phyloP scores from a whole-genome alignment of 768 basidiomycete genomes.

The Xerocomellus dryophilus region DNA sequence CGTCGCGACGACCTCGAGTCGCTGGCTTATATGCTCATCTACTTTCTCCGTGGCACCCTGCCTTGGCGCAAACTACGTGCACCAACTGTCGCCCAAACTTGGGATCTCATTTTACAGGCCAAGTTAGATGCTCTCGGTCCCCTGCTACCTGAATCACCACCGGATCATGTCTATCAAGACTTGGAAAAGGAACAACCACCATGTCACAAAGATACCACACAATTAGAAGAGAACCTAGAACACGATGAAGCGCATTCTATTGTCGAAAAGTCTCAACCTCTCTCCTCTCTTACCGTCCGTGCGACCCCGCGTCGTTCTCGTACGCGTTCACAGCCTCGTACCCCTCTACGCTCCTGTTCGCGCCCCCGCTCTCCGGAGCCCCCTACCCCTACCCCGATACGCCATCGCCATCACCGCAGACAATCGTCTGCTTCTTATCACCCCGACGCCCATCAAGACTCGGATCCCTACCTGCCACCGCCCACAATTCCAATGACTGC shows the following conservation, averaged over 20 bases:
- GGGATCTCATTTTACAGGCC: constrained; percentile 73
- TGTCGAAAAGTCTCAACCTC: constrained; percentile 17
- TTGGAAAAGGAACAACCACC: constrained; percentile 3
- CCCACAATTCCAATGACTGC: constrained; percentile 58
- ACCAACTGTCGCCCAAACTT: constrained; percentile 61
- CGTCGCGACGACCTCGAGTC: constrained; percentile 79
- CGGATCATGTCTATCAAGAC: constrained; percentile 12
- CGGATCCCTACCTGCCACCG: constrained; percentile 7
- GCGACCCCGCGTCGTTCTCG: constrained; percentile 13
- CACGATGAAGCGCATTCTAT: constrained; percentile 10
- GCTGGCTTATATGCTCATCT: constrained; percentile 79
- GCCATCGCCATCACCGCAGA: constrained; percentile 15
- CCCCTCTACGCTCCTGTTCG: constrained; percentile 13
- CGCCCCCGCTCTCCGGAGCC: constrained; percentile 9
- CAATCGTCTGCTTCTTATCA: constrained; percentile 21
- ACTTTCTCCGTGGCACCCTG: constrained; percentile 72
- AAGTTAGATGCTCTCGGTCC: constrained; percentile 56
- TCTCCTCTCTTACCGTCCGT: constrained; percentile 2
- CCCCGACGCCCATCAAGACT: constrained; percentile 11
- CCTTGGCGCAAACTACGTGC: constrained; percentile 78
- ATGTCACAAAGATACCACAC: constrained; percentile 1
- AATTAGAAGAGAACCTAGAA: constrained; percentile 9
- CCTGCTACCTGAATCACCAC: constrained; percentile 16
- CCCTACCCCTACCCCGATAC: constrained; percentile 21
- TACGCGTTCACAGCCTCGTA: constrained; percentile 18